Evolutionary conservation across 208 protist genomes (phyloP), one percentile per base, ranked within the genome.

Genomic region (Crithidia sp.): DNA sequence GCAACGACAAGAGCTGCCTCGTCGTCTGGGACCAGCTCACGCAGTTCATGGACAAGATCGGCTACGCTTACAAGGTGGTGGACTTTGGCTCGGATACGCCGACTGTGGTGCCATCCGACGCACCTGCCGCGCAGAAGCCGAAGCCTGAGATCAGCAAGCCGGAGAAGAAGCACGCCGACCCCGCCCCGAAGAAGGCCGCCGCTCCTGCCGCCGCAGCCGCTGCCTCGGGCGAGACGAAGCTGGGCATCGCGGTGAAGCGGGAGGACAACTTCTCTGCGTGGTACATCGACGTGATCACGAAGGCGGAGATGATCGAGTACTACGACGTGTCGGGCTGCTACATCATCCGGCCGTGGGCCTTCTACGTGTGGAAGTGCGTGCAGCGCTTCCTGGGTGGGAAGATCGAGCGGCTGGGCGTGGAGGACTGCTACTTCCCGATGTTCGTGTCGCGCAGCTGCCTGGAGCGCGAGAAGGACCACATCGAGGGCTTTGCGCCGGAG

Each of bases 251-350:
- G 71, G 83, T 70, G 40, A 90, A 77, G 45, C 98, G 98, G 67
- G 90, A 93, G 13, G 93, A 92, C 19, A 94, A 99, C 81, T 99
- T 99, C 75, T 69, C 92, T 13, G 89, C 94, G 47, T 99, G 98
- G 98, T 99, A 99, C 86, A 90, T 85, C 39, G 91, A 99, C 79
- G 95, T 99, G 12, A 98, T 99, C 76, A 96, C 87, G 39, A 97
- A 98, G 73, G 81, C 91, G 28, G 98, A 99, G 87, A 96, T 99
- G 92, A 98, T 99, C 72, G 98, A 99, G 62, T 99, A 99, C 89
- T 99, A 99, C 88, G 99, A 99, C 87, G 97, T 99, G 49, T 99
- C 96, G 19, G 98, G 98, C 16, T 99, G 98, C 85, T 99, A 99
- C 86, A 99, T 99, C 76, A 94, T 99, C 10, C 95, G 98, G 60